These are phyloP conservation scores for Pyricularia pennisetigena DNA, from an alignment of 2,329 filamentous ascomycete genomes.

Conservation along the genomic window DNA sequence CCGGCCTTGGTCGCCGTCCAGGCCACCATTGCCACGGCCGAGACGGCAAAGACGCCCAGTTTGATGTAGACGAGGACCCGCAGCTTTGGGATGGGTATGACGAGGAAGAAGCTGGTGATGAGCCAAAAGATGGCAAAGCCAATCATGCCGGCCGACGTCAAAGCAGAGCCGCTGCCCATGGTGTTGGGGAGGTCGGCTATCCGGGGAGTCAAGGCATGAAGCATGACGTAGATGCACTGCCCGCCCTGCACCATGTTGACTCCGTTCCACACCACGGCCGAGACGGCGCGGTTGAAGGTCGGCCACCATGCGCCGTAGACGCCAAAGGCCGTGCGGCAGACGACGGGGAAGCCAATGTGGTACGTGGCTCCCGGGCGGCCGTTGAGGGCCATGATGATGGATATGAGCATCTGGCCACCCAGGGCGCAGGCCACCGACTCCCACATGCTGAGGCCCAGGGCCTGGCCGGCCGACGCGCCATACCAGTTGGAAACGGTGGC, in stretches of 20 bases:
- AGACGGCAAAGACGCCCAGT: slow-evolving; percentile 7
- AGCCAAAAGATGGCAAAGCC: slow-evolving; percentile 5
- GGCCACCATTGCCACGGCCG: slow-evolving; percentile 7
- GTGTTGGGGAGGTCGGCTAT: slow-evolving; percentile 26
- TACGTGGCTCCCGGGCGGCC: slow-evolving; percentile 31
- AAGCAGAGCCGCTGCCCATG: slow-evolving; percentile 7
- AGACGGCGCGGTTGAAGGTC: slow-evolving; percentile 25
- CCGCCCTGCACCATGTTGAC: slow-evolving; percentile 18
- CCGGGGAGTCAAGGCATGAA: slow-evolving; percentile 29
- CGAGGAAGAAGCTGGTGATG: slow-evolving; percentile 16
- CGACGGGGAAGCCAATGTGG: slow-evolving; percentile 30
- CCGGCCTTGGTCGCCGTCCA: slow-evolving; percentile 7
- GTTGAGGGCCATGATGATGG: slow-evolving; percentile 29
- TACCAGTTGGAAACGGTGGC: slow-evolving; percentile 28
- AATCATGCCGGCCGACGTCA: slow-evolving; percentile 7
- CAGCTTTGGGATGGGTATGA: slow-evolving; percentile 9
- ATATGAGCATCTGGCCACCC: slow-evolving; percentile 29
- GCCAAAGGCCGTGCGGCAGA: slow-evolving; percentile 31
- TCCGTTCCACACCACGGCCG: slow-evolving; percentile 17
- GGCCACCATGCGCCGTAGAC: slow-evolving; percentile 34
- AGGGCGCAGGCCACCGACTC: slow-evolving; percentile 30
- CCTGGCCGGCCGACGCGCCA: slow-evolving; percentile 25
- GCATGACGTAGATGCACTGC: slow-evolving; percentile 21
- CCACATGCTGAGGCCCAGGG: slow-evolving; percentile 37
- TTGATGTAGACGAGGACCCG: slow-evolving; percentile 8